Evolutionary conservation across 2,329 filamentous ascomycete species (phyloP).

Genomic region (Fusarium compactum): DNA sequence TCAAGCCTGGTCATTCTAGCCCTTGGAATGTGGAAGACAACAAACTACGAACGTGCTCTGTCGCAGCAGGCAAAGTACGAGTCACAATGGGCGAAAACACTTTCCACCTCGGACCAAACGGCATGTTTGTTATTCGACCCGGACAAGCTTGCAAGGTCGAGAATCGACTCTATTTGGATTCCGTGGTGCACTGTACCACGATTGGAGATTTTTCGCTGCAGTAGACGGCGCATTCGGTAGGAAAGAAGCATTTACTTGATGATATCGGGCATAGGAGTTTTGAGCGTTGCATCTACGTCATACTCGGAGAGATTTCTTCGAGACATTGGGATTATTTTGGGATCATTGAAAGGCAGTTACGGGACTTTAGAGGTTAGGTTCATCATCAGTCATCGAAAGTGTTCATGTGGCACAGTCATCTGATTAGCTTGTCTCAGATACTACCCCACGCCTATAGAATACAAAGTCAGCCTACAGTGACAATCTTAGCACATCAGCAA

Average conservation of each 20-base stretch:
- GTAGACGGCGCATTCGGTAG: conserved; percentile 9
- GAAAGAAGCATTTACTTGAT: neutral
- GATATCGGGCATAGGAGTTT: conserved; percentile 12
- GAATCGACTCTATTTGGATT: conserved; percentile 60
- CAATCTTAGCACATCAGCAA: conserved; percentile 15
- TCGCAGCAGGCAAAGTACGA: conserved; percentile 57
- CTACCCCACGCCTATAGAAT: conserved; percentile 18
- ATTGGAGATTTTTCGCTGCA: conserved; percentile 43
- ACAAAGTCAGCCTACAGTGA: conserved; percentile 29
- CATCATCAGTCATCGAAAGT: conserved; percentile 19
- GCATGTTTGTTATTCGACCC: conserved; percentile 58
- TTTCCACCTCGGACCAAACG: conserved; percentile 58
- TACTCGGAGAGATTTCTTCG: neutral
- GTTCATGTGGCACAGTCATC: conserved; percentile 41
- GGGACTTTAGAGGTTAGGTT: conserved; percentile 1
- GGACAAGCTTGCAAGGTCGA: conserved; percentile 54
- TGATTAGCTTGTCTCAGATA: conserved; percentile 37
- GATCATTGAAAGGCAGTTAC: neutral
- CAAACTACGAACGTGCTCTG: conserved; percentile 55
- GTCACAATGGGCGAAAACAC: conserved; percentile 53
- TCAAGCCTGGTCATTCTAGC: conserved; percentile 55
- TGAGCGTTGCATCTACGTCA: neutral
- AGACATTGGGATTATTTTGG: neutral
- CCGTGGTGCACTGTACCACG: conserved; percentile 57
- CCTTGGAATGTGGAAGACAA: conserved; percentile 48